Conservation (phyloP, 1,284 basidiomycete genomes). For the Rhizoctonia solani region DNA sequence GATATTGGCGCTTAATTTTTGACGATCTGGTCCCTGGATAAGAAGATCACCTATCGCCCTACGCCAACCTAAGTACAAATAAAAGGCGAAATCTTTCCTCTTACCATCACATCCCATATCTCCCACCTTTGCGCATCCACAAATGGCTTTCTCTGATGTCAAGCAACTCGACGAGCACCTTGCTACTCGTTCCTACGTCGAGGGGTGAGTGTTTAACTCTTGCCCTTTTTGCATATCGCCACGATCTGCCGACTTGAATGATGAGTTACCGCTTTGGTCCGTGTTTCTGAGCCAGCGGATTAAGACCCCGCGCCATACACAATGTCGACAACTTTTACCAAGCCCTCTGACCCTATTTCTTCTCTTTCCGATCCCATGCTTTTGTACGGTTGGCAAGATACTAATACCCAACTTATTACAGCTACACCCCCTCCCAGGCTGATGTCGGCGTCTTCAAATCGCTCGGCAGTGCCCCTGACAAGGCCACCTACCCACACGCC, state of each 20-base stretch:
- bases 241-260: conserved; percentile 50
- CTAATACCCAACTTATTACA: conserved; percentile 46
- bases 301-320: conserved; percentile 86
- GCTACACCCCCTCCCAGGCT: conserved; percentile 94
- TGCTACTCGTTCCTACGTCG: conserved; percentile 82
- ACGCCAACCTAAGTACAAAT: not conserved
- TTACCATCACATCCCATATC: not conserved
- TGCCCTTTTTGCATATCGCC: conserved; percentile 41
- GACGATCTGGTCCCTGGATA: conserved; percentile 14
- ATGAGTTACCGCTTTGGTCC: conserved; percentile 94
- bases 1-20: conserved; percentile 29
- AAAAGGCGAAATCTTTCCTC: too few relatives aligned
- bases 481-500: conserved; percentile 73
- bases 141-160: conserved; percentile 55
- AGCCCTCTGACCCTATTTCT: conserved; percentile 73
- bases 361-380: conserved; percentile 35
- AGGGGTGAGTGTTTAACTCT: conserved; percentile 70
- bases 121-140: not conserved
- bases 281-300: conserved; percentile 97
- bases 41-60: not conserved
- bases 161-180: conserved; percentile 84
- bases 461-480: conserved; percentile 65
- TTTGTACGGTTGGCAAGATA: conserved; percentile 36
- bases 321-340: conserved; percentile 79
- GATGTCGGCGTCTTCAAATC: conserved; percentile 94